Evolutionary conservation across 768 basidiomycete species (phyloP), one percentile per base, ranked within the genome.

Genomic region (Kwoniella shandongensis): DNA sequence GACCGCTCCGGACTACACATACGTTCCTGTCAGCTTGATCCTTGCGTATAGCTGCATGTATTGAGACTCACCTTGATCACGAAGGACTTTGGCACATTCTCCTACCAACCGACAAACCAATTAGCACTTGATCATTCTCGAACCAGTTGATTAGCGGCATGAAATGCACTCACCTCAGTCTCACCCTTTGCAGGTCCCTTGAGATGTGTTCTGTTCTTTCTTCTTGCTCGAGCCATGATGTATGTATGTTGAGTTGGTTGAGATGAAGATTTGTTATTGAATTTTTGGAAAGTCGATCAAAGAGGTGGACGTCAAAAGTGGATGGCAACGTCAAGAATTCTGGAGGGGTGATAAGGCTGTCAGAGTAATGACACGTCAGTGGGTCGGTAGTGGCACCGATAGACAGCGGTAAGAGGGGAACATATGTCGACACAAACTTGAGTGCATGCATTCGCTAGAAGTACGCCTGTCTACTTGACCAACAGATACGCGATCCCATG

Each of bases 61-160:
- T 23, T 32, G 17, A 1, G 44, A 30, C 72, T 44, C 26, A 77
- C 76, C 63, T 93, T 94, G 74, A 99, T 89, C 57, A 99, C 88
- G 71, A 99, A 98, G 0, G 91, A 92, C 79, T 89, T 94, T 3
- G 94, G 94, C 0, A 67, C 69, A 52, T 76, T 74, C 53, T 73
- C 73, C 65, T 71, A 50, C 32, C 30, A 27, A 22, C 8, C n/a
- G 17, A 39, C 35, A 22, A 26, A 18, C 13, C 2, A 15, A 25
- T 15, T 32, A 25, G 47, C 4, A 12, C n/a, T 36, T 3, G 20
- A 20, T 4, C 22, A 36, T 23, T 7, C 7, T 42, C n/a, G 40
- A n/a, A n/a, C n/a, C 40, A 42, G n/a, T n/a, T n/a, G n/a, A 23
- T 23, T 8, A 8, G n/a, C 8, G 6, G 6, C 36, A 47, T 18